These are phyloP conservation scores for Penicillium sp. DNA, from an alignment of 2,329 filamentous ascomycete genomes.

Conservation along the genomic window DNA sequence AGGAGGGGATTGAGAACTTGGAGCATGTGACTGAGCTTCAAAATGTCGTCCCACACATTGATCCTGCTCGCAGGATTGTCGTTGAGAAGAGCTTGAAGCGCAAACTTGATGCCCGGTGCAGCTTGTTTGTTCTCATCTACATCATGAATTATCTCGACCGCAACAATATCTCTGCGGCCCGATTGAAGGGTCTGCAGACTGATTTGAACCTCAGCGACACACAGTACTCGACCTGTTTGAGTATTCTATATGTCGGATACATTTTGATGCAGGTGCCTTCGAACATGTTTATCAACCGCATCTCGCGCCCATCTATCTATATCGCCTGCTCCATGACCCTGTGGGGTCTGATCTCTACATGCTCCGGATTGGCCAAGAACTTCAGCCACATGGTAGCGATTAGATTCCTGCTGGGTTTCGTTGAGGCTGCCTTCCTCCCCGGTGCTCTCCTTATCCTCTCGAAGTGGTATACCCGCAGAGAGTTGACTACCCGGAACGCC, in stretches of 20 bases:
- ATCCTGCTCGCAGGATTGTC: conserved; percentile 21
- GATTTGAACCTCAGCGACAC: conserved; percentile 38
- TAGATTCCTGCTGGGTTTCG: conserved; percentile 40
- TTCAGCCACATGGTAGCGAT: conserved; percentile 37
- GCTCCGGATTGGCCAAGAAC: conserved; percentile 50
- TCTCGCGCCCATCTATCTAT: conserved; percentile 47
- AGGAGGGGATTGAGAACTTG: conserved; percentile 18
- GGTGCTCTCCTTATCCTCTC: conserved; percentile 43
- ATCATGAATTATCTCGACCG: conserved; percentile 42
- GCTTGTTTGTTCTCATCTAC: conserved; percentile 27
- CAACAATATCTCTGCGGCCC: conserved; percentile 44
- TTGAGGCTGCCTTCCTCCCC: conserved; percentile 42
- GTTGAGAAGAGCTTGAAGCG: conserved; percentile 29
- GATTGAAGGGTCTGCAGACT: conserved; percentile 39
- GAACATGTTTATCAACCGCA: conserved; percentile 48
- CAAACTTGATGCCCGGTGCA: conserved; percentile 29
- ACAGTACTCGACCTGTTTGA: conserved; percentile 43
- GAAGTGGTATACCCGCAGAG: conserved; percentile 50
- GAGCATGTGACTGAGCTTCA: conserved; percentile 18
- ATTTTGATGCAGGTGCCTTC: conserved; percentile 49
- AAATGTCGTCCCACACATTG: conserved; percentile 14
- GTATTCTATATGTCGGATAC: conserved; percentile 49
- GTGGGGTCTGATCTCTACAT: conserved; percentile 62
- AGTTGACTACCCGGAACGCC: conserved; percentile 46
- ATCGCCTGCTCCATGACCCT: conserved; percentile 50